These are phyloP conservation scores for Colletotrichum spinosum DNA, from an alignment of 2,329 filamentous ascomycete genomes.

Conservation along the genomic window DNA sequence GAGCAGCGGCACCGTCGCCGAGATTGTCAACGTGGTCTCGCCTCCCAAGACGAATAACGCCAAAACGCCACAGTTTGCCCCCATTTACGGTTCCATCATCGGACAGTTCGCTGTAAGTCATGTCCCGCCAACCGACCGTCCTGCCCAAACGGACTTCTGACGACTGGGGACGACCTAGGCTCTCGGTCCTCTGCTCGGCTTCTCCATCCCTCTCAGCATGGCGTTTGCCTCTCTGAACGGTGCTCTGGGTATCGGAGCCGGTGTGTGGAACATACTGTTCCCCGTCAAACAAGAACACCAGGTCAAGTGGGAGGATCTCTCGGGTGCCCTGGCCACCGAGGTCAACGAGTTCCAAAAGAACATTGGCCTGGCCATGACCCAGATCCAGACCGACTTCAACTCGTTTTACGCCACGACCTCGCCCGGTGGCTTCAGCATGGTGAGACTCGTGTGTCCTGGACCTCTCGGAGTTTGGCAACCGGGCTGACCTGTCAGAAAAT, in stretches of 20 bases:
- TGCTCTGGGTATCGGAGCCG: not conserved
- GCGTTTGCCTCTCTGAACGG: not conserved
- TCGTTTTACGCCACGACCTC: constrained; percentile 3
- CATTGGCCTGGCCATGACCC: constrained; percentile 8
- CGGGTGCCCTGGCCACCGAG: not conserved
- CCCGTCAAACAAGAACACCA: not conserved
- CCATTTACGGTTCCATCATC: constrained; percentile 3
- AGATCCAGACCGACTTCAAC: constrained; percentile 22
- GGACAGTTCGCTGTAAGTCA: constrained; percentile 21
- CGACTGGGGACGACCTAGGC: not conserved
- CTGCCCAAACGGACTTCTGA: not conserved
- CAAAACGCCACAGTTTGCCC: not conserved
- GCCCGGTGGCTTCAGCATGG: constrained; percentile 8
- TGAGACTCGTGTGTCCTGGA: not conserved
- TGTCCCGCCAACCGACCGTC: too few species aligned
- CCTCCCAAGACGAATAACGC: not conserved
- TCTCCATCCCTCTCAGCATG: not conserved
- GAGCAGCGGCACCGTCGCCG: constrained; percentile 13
- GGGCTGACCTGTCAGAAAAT: not conserved
- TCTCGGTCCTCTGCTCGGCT: not conserved
- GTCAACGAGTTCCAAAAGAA: constrained; percentile 25
- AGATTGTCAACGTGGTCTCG: constrained; percentile 12
- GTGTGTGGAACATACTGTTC: constrained; percentile 10
- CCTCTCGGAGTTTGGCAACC: not conserved
- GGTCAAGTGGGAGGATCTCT: constrained; percentile 18